Evolutionary conservation across 495 filamentous ascomycete genomes (phyloP).

Genomic region (Xylaria curta): DNA sequence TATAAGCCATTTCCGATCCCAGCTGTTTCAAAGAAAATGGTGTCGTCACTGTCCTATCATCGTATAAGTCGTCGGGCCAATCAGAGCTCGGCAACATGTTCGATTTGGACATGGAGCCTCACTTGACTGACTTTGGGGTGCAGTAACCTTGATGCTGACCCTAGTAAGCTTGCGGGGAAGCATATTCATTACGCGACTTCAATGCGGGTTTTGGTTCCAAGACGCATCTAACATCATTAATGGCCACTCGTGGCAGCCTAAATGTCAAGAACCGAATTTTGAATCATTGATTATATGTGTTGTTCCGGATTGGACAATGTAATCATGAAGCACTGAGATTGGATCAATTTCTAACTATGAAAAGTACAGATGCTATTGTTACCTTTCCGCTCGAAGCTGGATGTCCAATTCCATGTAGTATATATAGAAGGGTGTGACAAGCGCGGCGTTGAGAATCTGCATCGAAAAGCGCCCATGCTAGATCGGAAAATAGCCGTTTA

Average conservation of each 20-base stretch:
- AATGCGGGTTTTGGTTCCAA: conserved; percentile 2
- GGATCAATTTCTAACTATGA: not conserved
- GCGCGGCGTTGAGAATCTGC: not conserved
- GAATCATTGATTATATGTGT: not conserved
- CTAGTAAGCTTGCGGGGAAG: conserved; percentile 5
- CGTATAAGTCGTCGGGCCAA: conserved; percentile 30
- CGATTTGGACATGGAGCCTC: conserved; percentile 32
- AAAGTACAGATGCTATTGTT: not conserved
- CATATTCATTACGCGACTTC: conserved; percentile 11
- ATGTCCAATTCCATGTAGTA: not conserved
- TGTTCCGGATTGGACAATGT: not conserved
- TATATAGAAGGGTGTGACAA: not conserved
- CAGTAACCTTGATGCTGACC: conserved; percentile 19
- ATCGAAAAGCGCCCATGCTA: not conserved
- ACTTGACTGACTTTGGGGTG: conserved; percentile 16
- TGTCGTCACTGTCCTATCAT: conserved; percentile 38
- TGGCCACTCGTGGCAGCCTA: not conserved
- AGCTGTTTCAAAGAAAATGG: conserved; percentile 26
- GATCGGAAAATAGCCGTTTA: not conserved
- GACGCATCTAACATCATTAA: conserved; percentile 1
- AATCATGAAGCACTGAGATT: not conserved
- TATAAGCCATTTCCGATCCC: not conserved
- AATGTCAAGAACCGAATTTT: not conserved
- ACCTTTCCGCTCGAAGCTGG: not conserved
- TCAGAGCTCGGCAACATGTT: conserved; percentile 18